Evolutionary conservation across 371 early-diverging fungal species (phyloP).

Genomic region (Cokeromyces recurvatus): DNA sequence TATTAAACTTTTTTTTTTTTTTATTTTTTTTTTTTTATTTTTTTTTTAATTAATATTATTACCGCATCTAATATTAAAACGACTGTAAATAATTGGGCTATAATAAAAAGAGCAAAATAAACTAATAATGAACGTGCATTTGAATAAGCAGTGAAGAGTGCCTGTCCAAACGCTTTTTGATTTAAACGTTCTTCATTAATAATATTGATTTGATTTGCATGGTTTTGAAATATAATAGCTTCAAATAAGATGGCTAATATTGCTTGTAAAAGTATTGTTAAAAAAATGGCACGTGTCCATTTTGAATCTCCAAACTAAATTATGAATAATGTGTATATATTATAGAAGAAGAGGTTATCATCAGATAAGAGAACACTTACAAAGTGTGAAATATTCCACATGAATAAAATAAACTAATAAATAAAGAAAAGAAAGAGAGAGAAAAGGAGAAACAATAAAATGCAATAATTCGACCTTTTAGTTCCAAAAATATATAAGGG

Average conservation of each 20-base stretch:
- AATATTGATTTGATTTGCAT: constrained; percentile 31
- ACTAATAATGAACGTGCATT: constrained; percentile 44
- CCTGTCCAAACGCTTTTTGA: constrained; percentile 25
- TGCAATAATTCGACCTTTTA: no score
- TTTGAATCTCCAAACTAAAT: constrained; percentile 46
- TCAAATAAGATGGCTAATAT: constrained; percentile 38
- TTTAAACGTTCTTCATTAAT: constrained; percentile 29
- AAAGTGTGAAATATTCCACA: neutral
- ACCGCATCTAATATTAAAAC: constrained; percentile 44
- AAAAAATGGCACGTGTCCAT: constrained; percentile 44
- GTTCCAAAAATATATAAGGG: no score
- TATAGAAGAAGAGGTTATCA: neutral
- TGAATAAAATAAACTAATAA: neutral
- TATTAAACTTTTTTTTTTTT: neutral
- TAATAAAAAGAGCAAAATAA: constrained; percentile 40
- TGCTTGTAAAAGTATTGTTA: constrained; percentile 31
- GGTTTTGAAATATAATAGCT: constrained; percentile 32
- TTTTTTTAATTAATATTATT: constrained; percentile 3
- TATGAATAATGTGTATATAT: neutral
- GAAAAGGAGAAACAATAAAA: neutral
- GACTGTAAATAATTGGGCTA: constrained; percentile 42
- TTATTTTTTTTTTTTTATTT: constrained; percentile 1
- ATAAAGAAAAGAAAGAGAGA: constrained; percentile 1
- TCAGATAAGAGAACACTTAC: constrained; percentile 4
- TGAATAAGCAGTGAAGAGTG: constrained; percentile 28